Evolutionary conservation across 306 rosid genomes (phyloP).

Genomic region (Glycine soja): DNA sequence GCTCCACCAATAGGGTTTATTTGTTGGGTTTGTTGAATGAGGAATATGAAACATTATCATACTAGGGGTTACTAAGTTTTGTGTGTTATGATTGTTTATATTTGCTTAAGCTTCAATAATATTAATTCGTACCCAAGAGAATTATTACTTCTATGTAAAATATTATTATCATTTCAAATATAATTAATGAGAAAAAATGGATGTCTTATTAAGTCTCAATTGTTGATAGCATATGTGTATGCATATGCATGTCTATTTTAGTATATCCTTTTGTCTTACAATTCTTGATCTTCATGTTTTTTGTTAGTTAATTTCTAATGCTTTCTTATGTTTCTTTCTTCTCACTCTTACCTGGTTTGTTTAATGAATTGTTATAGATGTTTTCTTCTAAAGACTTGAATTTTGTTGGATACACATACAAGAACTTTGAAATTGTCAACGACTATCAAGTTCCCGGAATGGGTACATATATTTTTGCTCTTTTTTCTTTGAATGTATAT

Average conservation of each 20-base stretch:
- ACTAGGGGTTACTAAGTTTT: background rate
- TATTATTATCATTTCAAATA: background rate
- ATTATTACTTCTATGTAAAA: background rate
- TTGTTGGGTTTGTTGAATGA: conserved; percentile 24
- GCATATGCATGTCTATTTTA: too few species aligned
- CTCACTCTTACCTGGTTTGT: conserved; percentile 18
- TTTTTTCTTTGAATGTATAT: background rate
- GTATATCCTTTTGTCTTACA: too few species aligned
- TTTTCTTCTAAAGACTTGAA: conserved; percentile 95
- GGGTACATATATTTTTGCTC: conserved; percentile 58
- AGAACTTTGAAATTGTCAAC: conserved; percentile 93
- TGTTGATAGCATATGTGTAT: too few species aligned
- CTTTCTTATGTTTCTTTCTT: background rate
- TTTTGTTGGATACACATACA: conserved; percentile 95
- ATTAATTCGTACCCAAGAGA: background rate
- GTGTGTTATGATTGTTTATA: background rate
- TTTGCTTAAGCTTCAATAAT: conserved; percentile 6
- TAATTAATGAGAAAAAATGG: too few species aligned
- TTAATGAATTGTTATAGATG: conserved; percentile 67
- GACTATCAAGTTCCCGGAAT: conserved; percentile 98
- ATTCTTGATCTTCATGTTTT: conserved; percentile 4
- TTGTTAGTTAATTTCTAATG: background rate
- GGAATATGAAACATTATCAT: background rate
- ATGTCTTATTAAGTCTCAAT: too few species aligned
- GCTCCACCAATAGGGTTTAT: background rate